Evolutionary conservation across 2,329 filamentous ascomycete species (phyloP), one percentile per base, ranked within the genome.

Genomic region (Plectosphaerella sp.): DNA sequence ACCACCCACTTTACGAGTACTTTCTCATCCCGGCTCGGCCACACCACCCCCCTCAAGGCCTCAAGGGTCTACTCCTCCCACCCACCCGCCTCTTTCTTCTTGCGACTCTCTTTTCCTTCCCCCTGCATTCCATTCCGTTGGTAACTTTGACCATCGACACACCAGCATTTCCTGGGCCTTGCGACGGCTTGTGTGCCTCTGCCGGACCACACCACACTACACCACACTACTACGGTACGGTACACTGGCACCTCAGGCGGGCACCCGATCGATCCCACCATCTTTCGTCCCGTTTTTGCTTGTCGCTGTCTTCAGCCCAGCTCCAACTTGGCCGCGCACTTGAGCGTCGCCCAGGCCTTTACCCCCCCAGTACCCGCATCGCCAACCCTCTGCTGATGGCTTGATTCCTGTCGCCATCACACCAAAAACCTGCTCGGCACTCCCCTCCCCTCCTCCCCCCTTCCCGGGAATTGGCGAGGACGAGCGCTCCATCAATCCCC

Each of bases 391-490:
- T 35, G 15, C 47, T 41, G 47, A 48, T 48, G 47, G 47, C 35
- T 48, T 48, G 47, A 48, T 43, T 18, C 16, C 35, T 14, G 20
- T 18, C 20, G 47, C 47, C 47, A 16, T 16, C 33, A 41, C 36
- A 48, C 22, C 33, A 20, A 48, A 39, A 48, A 37, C 47, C 36
- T 41, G 47, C n/a, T 39, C 47, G 47, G 20, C 37, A 25, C 47
- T 39, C 36, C 35, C 33, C 35, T 16, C 35, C 36, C 37, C 47
- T 28, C 22, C 24, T 11, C 35, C 18, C 22, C 33, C 35, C 47
- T 43, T 43, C 41, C 41, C 54, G 52, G 54, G 52, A 54, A 56
- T 54, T 54, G 52, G 54, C 47, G 52, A 54, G 54, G 52, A 54
- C 22, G 52, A 39, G 52, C 54, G 54, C 54, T 49, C 54, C 52